A percentile compares a stretch with the other conserved stretches of the same genome.
Evolutionary conservation across 2,329 filamentous ascomycete species (phyloP).

Genomic region (Rhinocladiella mackenziei): DNA sequence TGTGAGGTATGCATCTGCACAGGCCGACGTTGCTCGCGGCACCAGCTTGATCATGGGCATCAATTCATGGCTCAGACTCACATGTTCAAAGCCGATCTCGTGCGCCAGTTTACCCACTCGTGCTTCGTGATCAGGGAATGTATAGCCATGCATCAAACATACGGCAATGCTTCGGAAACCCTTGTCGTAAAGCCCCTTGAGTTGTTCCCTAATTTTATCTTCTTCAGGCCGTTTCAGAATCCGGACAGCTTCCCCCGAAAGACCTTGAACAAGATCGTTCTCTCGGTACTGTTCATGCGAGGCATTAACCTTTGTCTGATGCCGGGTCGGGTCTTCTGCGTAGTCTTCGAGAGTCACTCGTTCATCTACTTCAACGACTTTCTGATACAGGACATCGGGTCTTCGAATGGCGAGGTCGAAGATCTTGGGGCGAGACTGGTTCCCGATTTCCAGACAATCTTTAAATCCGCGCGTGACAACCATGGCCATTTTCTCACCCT

Average conservation of each 20-base stretch:
- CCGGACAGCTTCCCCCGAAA: slow-evolving; percentile 71
- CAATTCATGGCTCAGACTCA: slow-evolving; percentile 73
- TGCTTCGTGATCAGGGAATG: slow-evolving; percentile 80
- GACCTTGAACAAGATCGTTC: slow-evolving; percentile 57
- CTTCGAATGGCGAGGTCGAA: slow-evolving; percentile 86
- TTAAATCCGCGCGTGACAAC: slow-evolving; percentile 84
- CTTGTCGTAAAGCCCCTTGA: slow-evolving; percentile 63
- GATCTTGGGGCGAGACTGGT: slow-evolving; percentile 83
- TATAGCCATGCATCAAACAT: slow-evolving; percentile 88
- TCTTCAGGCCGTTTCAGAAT: slow-evolving; percentile 60
- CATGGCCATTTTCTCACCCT: slow-evolving; percentile 83
- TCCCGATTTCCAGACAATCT: slow-evolving; percentile 83
- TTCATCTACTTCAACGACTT: slow-evolving; percentile 85
- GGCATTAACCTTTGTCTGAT: slow-evolving; percentile 52
- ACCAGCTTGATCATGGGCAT: slow-evolving; percentile 89
- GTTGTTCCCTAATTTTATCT: slow-evolving; percentile 52
- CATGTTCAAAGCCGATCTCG: slow-evolving; percentile 77
- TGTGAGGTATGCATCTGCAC: slow-evolving; percentile 75
- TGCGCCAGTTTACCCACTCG: slow-evolving; percentile 70
- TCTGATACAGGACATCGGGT: slow-evolving; percentile 80
- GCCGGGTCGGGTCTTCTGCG: slow-evolving; percentile 73
- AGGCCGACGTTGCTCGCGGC: slow-evolving; percentile 69
- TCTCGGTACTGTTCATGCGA: slow-evolving; percentile 45
- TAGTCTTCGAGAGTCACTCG: slow-evolving; percentile 89
- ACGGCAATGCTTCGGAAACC: slow-evolving; percentile 81